phyloP scores from a whole-genome alignment of 2,329 filamentous ascomycete genomes.

The Pestalotiopsis fici region DNA sequence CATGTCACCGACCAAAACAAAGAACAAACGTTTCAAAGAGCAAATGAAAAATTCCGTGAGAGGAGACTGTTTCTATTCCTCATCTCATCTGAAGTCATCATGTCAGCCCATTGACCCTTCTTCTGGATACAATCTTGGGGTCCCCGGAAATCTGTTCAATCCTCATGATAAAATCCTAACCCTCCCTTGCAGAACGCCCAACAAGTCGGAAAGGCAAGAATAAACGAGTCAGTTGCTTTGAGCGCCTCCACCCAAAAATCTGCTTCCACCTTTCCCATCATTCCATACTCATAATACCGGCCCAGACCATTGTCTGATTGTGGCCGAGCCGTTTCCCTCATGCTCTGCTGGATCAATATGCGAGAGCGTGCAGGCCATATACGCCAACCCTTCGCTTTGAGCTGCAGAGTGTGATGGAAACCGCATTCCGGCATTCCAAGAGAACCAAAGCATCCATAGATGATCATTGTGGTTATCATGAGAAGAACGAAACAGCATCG shows the following conservation, averaged over 20 bases:
- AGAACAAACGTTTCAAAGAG: background rate
- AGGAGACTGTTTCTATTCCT: background rate
- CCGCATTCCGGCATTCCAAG: background rate
- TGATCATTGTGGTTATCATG: background rate
- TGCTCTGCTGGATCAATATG: background rate
- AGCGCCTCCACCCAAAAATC: background rate
- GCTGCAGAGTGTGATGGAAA: background rate
- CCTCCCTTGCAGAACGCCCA: background rate
- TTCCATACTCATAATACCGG: background rate
- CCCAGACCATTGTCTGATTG: background rate
- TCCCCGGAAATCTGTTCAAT: background rate
- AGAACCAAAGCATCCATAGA: background rate
- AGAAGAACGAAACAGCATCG: background rate
- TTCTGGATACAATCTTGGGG: background rate
- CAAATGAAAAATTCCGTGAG: background rate
- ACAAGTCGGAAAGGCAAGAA: background rate
- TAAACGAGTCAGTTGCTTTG: background rate
- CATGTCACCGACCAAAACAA: background rate
- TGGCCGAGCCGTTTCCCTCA: background rate
- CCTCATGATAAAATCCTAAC: background rate
- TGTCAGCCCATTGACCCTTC: background rate
- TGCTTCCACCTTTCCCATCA: background rate
- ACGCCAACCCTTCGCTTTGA: background rate
- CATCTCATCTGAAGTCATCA: background rate
- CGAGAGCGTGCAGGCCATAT: background rate